phyloP scores from a whole-genome alignment of 805 yeast genomes.

The Vanderwaltozyma yarrowii region DNA sequence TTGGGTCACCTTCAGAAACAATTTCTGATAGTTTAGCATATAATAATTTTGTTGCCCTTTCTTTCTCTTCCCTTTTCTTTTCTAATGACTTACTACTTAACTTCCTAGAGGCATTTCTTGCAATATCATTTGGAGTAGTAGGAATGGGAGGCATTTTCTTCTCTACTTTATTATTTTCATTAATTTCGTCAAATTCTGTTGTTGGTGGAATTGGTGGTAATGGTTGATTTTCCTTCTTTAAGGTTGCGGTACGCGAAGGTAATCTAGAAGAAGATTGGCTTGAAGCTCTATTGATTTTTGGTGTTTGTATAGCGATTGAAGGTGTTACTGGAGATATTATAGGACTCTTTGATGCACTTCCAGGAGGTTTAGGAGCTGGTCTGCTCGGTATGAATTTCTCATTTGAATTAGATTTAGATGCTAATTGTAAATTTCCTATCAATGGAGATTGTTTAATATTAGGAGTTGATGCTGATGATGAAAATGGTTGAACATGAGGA shows the following conservation, averaged over 20 bases:
- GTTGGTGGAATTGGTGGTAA: slow-evolving; percentile 17
- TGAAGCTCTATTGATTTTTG: slow-evolving; percentile 9
- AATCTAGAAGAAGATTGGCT: slow-evolving; percentile 1
- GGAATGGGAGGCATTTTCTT: slow-evolving; percentile 26
- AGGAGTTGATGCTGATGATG: slow-evolving; percentile 5
- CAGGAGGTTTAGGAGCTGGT: slow-evolving; percentile 58
- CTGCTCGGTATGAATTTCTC: slow-evolving; percentile 48
- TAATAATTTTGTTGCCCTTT: slow-evolving; percentile 59
- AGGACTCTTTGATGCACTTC: slow-evolving; percentile 2
- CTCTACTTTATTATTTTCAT: slow-evolving; percentile 1
- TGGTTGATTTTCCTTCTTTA: slow-evolving; percentile 19
- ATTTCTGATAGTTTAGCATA: slow-evolving; percentile 55
- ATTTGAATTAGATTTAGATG: slow-evolving; percentile 3
- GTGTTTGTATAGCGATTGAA: slow-evolving; percentile 1
- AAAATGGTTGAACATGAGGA: slow-evolving; percentile 8
- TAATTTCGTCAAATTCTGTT: neutral
- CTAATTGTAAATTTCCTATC: neutral
- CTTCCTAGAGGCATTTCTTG: slow-evolving; percentile 13
- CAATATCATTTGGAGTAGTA: slow-evolving; percentile 20
- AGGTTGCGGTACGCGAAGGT: slow-evolving; percentile 10
- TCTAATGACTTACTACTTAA: slow-evolving; percentile 27
- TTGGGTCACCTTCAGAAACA: slow-evolving; percentile 82
- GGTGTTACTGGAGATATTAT: slow-evolving; percentile 6
- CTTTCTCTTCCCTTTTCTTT: slow-evolving; percentile 71
- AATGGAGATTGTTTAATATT: slow-evolving; percentile 3